Percentiles rank a stretch among this genome's conserved stretches.
Conservation (phyloP, 1,284 basidiomycete species). For the Abortiporus biennis region DNA sequence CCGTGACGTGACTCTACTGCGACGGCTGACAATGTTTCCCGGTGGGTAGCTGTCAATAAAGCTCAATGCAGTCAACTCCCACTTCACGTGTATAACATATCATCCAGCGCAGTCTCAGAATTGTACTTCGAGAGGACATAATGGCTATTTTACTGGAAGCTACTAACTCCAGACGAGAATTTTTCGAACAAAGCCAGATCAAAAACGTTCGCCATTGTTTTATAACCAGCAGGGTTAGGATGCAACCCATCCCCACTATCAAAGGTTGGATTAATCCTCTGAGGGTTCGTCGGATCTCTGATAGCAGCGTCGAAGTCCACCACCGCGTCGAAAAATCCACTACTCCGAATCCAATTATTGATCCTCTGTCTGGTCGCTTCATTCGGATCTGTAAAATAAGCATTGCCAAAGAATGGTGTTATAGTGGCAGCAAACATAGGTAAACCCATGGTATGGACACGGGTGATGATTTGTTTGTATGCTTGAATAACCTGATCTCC, state of each 20-base stretch:
- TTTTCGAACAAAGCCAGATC: slow-evolving; percentile 31
- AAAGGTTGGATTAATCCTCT: slow-evolving; percentile 30
- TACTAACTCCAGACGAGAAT: slow-evolving; percentile 20
- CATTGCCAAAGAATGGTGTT: slow-evolving; percentile 41
- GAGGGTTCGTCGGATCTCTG: slow-evolving; percentile 30
- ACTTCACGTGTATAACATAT: no score
- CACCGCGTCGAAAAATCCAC: slow-evolving; percentile 38
- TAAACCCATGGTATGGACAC: slow-evolving; percentile 34
- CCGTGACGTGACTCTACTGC: background rate
- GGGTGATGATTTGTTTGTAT: slow-evolving; percentile 37
- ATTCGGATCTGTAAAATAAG: no score
- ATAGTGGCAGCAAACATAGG: slow-evolving; percentile 45
- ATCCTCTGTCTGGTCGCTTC: slow-evolving; percentile 36
- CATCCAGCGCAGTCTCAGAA: no score
- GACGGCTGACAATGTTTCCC: no score
- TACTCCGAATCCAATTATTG: slow-evolving; percentile 36
- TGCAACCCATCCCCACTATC: slow-evolving; percentile 43
- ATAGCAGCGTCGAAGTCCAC: slow-evolving; percentile 41
- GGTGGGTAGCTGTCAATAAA: no score
- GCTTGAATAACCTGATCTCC: slow-evolving; percentile 37
- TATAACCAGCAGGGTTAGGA: slow-evolving; percentile 39
- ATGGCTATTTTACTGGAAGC: slow-evolving; percentile 23
- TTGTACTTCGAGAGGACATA: no score
- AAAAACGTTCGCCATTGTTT: slow-evolving; percentile 35
- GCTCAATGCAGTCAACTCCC: no score